Evolutionary conservation across 371 early-diverging fungal species (phyloP), one percentile per base, ranked within the genome.

Genomic region (Mucor ambiguus): DNA sequence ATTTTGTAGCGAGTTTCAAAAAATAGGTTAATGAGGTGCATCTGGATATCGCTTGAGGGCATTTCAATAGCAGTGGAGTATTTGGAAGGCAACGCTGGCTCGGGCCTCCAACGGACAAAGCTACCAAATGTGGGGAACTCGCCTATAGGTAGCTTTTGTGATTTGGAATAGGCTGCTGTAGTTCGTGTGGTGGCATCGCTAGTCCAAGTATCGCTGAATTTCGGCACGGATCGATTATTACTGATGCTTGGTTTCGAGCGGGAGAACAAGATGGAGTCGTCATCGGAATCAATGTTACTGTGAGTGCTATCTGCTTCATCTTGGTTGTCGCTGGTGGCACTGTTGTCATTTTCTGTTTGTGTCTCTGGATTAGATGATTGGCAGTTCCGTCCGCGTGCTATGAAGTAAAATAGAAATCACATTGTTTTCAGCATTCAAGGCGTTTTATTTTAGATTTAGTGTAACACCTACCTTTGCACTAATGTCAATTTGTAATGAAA

Each of bases 1-100:
- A 43, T 38, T 18, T 35, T 58, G 22, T 72, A 66, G 11, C 61
- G 64, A 6, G 63, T 68, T 26, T 63, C 32, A 58, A 78, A 78
- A 41, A 70, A 78, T 8, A 52, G 41, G 22, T 75, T 66, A 11
- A 78, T 75, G 7, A 78, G 58, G 20, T 70, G 58, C 59, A 70
- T 65, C 37, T 78, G 78, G 1, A 73, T 57, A 18, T 72, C 64
- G 14, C 66, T 60, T 0, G 78, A 69, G 5, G 75, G 75, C 75
- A 78, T 78, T 43, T 75, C 73, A 9, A 78, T 58, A 2, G 71
- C 54, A 14, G 57, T 59, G 6, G 73, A 59, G 52, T 78, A 78
- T 16, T 64, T 49, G 9, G 32, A 58, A 32, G 78, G 75, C 18
- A 76, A 49, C 1, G 69, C 33, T 18, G 74, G 77, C 22, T 76